These are phyloP conservation scores for Aplosporella prunicola DNA, from an alignment of 2,329 filamentous ascomycete species.

Conservation along the genomic window DNA sequence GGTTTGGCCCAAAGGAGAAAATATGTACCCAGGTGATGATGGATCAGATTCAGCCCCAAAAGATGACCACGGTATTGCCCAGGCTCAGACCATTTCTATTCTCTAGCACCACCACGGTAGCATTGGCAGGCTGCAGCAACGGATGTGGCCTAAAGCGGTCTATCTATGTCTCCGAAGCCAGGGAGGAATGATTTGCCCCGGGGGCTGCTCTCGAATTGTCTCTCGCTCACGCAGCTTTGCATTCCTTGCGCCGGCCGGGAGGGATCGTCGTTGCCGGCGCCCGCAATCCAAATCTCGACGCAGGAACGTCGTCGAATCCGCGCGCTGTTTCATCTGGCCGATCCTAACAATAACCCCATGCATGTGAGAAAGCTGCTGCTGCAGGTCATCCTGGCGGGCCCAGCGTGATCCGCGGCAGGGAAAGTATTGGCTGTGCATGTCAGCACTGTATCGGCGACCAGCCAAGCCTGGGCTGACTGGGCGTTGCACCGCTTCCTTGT, in stretches of 20 bases:
- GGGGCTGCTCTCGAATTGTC: slow-evolving; percentile 19
- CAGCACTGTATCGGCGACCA: slow-evolving; percentile 18
- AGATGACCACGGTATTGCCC: slow-evolving; percentile 31
- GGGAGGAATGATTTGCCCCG: slow-evolving; percentile 28
- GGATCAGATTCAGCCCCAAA: slow-evolving; percentile 38
- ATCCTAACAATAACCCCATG: slow-evolving; percentile 26
- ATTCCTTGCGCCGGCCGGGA: slow-evolving; percentile 30
- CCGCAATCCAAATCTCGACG: slow-evolving; percentile 23
- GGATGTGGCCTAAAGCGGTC: slow-evolving; percentile 32
- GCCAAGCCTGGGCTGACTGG: slow-evolving; percentile 18
- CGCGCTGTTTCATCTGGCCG: slow-evolving; percentile 24
- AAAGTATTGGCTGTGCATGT: slow-evolving; percentile 20
- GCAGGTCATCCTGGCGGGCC: slow-evolving; percentile 13
- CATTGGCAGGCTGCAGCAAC: slow-evolving; percentile 40
- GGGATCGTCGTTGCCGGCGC: slow-evolving; percentile 13
- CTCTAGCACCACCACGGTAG: slow-evolving; percentile 34
- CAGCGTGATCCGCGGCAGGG: slow-evolving; percentile 11
- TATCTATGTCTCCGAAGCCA: slow-evolving; percentile 34
- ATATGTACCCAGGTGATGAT: slow-evolving; percentile 26
- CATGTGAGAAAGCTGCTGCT: slow-evolving; percentile 26
- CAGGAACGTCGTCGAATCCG: slow-evolving; percentile 28
- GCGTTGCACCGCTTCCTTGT: slow-evolving; percentile 19
- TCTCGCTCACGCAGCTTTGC: slow-evolving; percentile 25
- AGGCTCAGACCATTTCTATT: slow-evolving; percentile 36
- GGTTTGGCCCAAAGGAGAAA: slow-evolving; percentile 31